Conservation (phyloP, 78 protist species). For the Dictyostelium brefeldianum region DNA sequence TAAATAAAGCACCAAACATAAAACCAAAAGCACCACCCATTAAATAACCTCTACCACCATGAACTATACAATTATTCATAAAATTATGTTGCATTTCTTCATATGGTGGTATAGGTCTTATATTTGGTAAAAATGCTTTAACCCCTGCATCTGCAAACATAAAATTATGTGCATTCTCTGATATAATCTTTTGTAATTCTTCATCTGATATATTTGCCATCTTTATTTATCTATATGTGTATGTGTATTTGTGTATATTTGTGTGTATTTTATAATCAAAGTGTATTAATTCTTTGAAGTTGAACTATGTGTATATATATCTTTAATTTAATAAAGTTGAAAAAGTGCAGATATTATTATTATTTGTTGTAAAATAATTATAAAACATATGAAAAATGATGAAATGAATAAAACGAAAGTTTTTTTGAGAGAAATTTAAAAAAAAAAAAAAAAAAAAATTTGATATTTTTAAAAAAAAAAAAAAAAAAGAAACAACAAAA, state of each 20-base stretch:
- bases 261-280: neutral
- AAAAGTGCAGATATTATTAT: no score
- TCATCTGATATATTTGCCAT: constrained; percentile 30
- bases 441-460: no score
- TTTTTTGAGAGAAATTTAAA: no score
- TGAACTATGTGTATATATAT: no score
- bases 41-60: constrained; percentile 37
- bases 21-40: constrained; percentile 74
- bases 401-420: no score
- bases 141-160: neutral
- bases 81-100: constrained; percentile 4
- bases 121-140: constrained; percentile 9
- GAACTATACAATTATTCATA: constrained; percentile 33
- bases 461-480: no score
- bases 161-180: constrained; percentile 24
- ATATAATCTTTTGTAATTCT: constrained; percentile 4
- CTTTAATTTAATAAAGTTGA: no score
- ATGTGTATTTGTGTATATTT: neutral
- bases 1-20: constrained; percentile 72
- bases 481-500: no score
- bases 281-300: no score
- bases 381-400: no score
- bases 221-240: neutral
- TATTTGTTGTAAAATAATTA: no score
- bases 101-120: constrained; percentile 42